phyloP scores from a whole-genome alignment of 352 stramenopile genomes.

The Globisporangium spinosum region DNA sequence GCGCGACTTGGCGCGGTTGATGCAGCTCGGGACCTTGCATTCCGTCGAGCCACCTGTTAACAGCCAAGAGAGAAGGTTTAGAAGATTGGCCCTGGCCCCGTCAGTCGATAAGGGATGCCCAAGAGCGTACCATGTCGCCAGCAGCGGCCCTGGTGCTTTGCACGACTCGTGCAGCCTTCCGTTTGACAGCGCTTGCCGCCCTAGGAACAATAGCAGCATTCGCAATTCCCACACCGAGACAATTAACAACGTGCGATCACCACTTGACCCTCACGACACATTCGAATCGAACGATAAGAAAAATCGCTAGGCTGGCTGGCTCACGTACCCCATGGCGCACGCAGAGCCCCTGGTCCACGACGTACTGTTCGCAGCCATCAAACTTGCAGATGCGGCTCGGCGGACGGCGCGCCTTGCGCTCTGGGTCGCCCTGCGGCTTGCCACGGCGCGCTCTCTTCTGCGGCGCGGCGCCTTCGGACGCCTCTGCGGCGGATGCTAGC shows the following conservation, averaged over 20 bases:
- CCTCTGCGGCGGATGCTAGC: background rate
- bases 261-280: background rate
- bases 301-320: slow-evolving; percentile 14
- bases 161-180: slow-evolving; percentile 25
- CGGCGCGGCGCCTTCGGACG: background rate
- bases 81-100: background rate
- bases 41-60: slow-evolving; percentile 17
- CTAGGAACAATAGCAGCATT: slow-evolving; percentile 8
- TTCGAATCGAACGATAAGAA: background rate
- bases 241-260: background rate
- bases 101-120: background rate
- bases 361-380: slow-evolving; percentile 72
- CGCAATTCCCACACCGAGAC: background rate
- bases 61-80: background rate
- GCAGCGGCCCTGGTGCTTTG: slow-evolving; percentile 19
- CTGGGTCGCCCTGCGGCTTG: slow-evolving; percentile 33
- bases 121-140: slow-evolving; percentile 17
- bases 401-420: slow-evolving; percentile 48
- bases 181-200: slow-evolving; percentile 22
- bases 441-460: slow-evolving; percentile 8
- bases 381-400: slow-evolving; percentile 71
- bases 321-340: slow-evolving; percentile 61
- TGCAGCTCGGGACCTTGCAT: slow-evolving; percentile 25
- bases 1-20: slow-evolving; percentile 36
- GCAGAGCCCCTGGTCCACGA: slow-evolving; percentile 74